Evolutionary conservation across 2,329 filamentous ascomycete species (phyloP), one percentile per base, ranked within the genome.

Genomic region (Berkeleyomyces basicola): DNA sequence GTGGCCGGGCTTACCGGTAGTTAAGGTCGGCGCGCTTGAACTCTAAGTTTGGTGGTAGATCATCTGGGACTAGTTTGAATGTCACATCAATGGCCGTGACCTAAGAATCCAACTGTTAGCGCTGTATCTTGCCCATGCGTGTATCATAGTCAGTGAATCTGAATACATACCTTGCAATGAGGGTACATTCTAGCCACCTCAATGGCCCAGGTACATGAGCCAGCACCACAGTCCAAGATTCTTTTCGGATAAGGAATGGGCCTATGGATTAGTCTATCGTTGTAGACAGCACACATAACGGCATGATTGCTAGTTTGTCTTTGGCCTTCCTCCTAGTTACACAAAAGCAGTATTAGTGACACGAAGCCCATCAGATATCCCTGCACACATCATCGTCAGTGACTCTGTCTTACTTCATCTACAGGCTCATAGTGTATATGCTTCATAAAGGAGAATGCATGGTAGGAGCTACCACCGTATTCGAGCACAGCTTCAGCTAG

Each of bases 11-110:
- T 72, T 71, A 81, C 82, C 78, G 76, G 68, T 78, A 77, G 69
- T 90, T 90, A 49, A 90, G 73, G 68, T 90, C 84, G 68, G 88
- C 86, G 61, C 88, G 78, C 71, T 89, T 84, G 62, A 89, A 76
- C 68, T 85, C 83, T 62, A 90, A 72, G 69, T 90, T 90, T 3
- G 78, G 75, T 16, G 86, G 83, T 4, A 76, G 69, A 67, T 83
- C 80, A 58, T 86, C 82, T 51, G 84, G 84, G 64, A 81, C 79
- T 3, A 62, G 42, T 9, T 39, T 23, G 5, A 53, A 53, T n/a
- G 58, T 47, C 23, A 64, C 49, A 9, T 64, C 62, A 36, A 64
- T 58, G 11, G 47, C 58, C 5, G 31, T 44, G 9, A 64, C 40
- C 62, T 64, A 39, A 31, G 3, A 16, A n/a, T 16, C 7, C 6